Conservation (phyloP, 176 grass and related monocot species). For the Phoenix roebelenii region DNA sequence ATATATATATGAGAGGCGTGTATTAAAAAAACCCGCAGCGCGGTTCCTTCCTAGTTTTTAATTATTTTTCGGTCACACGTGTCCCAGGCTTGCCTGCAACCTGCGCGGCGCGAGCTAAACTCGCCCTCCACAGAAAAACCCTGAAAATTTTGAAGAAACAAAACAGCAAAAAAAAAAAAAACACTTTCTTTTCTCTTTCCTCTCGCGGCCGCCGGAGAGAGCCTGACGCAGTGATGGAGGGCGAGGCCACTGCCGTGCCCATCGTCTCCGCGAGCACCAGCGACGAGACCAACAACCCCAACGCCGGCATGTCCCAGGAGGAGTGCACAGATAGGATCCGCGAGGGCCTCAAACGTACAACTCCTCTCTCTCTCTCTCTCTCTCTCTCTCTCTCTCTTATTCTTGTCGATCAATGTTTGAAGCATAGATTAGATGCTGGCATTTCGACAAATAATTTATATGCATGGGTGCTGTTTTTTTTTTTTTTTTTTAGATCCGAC, state of each 20-base stretch:
- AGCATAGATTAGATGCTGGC: not conserved
- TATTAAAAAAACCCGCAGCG: no score
- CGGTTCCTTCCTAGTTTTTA: no score
- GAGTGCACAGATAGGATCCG: conserved; percentile 51
- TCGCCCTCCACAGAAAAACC: no score
- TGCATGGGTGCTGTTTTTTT: not conserved
- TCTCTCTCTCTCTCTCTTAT: not conserved
- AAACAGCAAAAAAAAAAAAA: no score
- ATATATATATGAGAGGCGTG: no score
- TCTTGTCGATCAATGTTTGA: not conserved
- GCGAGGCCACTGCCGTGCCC: conserved; percentile 1
- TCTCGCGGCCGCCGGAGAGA: no score
- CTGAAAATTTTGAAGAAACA: no score
- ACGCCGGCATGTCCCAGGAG: conserved; percentile 28
- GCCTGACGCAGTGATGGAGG: conserved; percentile 3
- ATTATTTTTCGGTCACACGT: no score
- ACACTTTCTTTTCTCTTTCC: no score
- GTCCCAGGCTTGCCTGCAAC: no score
- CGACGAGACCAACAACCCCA: not conserved
- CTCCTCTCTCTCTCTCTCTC: not conserved
- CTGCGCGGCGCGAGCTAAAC: no score
- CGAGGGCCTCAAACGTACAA: conserved; percentile 40
- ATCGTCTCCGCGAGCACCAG: conserved; percentile 9
- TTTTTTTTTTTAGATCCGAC: conserved; percentile 46
- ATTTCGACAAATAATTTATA: conserved; percentile 1